Evolutionary conservation across 495 filamentous ascomycete genomes (phyloP).

Genomic region (Penicillium ochrochloron): DNA sequence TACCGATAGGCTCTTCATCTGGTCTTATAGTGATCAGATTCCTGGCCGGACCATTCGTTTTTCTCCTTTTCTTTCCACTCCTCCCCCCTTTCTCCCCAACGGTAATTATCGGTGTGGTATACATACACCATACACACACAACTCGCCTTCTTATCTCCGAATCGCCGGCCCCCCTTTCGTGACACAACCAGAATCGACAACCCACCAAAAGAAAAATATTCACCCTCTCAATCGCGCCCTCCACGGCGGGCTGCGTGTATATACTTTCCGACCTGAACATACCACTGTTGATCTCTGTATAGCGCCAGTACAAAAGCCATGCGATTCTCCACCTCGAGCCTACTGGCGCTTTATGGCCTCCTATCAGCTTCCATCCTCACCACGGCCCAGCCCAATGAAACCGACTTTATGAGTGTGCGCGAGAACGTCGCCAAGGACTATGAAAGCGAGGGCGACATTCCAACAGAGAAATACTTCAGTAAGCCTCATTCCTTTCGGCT

Average conservation of each 20-base stretch:
- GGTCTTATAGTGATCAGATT: neutral
- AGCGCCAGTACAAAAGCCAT: constrained; percentile 12
- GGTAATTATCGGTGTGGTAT: constrained; percentile 8
- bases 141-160: neutral
- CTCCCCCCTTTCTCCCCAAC: neutral
- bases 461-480: constrained; percentile 65
- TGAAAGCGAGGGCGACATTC: constrained; percentile 50
- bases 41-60: constrained; percentile 1
- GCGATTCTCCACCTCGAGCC: constrained; percentile 17
- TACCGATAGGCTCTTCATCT: neutral
- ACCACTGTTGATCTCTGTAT: constrained; percentile 3
- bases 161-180: constrained; percentile 8
- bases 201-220: neutral
- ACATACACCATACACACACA: constrained; percentile 7
- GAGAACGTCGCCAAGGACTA: constrained; percentile 50
- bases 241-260: constrained; percentile 13
- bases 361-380: constrained; percentile 22
- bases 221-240: constrained; percentile 1
- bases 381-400: constrained; percentile 25
- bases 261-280: constrained; percentile 12
- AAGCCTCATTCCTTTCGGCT: constrained; percentile 33
- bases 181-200: neutral
- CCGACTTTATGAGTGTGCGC: constrained; percentile 50
- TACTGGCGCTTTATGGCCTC: constrained; percentile 31
- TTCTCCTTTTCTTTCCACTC: neutral